Conservation (phyloP, 345 rosid genomes). For the Syzygium aromaticum region DNA sequence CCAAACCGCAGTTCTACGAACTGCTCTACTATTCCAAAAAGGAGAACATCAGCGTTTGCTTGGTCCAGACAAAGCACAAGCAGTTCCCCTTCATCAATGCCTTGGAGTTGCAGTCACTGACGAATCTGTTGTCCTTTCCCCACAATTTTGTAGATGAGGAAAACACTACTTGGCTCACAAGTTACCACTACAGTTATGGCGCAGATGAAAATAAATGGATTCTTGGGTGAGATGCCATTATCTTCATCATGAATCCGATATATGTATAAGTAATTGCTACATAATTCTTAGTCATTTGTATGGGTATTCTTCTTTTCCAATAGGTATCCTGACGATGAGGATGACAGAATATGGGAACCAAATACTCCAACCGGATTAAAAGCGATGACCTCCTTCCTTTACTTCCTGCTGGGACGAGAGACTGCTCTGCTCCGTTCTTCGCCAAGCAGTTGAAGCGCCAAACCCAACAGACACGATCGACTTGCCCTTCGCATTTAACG, state of each 20-base stretch:
- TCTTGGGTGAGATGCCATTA: not conserved
- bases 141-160: not conserved
- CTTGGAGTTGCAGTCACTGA: not conserved
- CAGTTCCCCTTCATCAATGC: conserved; percentile 1
- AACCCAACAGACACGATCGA: not conserved
- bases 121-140: too few species aligned
- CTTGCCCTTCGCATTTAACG: not conserved
- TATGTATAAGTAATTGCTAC: not conserved
- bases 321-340: not conserved
- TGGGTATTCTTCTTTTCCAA: not conserved
- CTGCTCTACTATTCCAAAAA: not conserved
- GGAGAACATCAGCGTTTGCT: not conserved
- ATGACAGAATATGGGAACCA: conserved; percentile 1
- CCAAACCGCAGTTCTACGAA: not conserved
- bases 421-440: not conserved
- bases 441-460: conserved; percentile 2
- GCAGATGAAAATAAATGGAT: not conserved
- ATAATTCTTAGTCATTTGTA: too few species aligned
- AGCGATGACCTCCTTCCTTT: not conserved
- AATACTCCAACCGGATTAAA: not conserved
- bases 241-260: not conserved
- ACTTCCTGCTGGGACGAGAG: not conserved
- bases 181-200: not conserved
- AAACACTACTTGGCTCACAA: not conserved
- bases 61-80: not conserved